phyloP scores from a whole-genome alignment of 164 flowering plant species.

The Hamamelis virginiana region DNA sequence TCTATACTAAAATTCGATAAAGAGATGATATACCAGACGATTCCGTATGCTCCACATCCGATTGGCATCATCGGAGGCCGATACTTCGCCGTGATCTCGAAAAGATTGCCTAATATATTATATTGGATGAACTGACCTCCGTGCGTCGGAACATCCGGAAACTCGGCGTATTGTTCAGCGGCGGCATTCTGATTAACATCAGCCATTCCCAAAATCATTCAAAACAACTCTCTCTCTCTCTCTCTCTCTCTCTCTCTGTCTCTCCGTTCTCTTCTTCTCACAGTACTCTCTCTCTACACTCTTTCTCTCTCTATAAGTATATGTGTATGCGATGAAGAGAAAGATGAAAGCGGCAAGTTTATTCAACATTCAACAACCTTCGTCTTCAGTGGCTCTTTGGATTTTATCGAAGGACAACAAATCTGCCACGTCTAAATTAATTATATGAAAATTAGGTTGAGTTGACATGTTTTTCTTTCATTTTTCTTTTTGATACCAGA shows the following conservation, averaged over 20 bases:
- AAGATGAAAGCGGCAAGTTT: neutral
- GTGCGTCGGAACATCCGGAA: constrained; percentile 52
- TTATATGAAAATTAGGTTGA: too few species aligned
- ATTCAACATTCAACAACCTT: constrained; percentile 21
- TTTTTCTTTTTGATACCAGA: too few species aligned
- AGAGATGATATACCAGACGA: constrained; percentile 69
- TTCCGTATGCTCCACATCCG: constrained; percentile 95
- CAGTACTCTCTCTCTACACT: too few species aligned
- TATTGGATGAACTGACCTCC: constrained; percentile 73
- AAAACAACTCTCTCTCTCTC: constrained; percentile 9
- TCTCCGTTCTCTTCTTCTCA: neutral
- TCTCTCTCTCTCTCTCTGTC: constrained; percentile 1
- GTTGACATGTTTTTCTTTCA: too few species aligned
- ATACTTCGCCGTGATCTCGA: constrained; percentile 81
- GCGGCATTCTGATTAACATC: constrained; percentile 21
- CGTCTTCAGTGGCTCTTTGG: too few species aligned
- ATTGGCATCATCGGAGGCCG: constrained; percentile 81
- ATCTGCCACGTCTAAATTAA: too few species aligned
- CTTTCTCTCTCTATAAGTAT: too few species aligned
- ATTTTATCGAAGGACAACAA: too few species aligned
- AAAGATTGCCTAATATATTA: constrained; percentile 71
- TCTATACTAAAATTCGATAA: neutral
- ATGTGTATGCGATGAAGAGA: neutral
- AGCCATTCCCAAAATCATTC: constrained; percentile 22
- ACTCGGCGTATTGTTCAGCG: constrained; percentile 34